These are phyloP conservation scores for Macrophomina pseudophaseolina DNA, from an alignment of 2,329 filamentous ascomycete genomes.

Conservation along the genomic window DNA sequence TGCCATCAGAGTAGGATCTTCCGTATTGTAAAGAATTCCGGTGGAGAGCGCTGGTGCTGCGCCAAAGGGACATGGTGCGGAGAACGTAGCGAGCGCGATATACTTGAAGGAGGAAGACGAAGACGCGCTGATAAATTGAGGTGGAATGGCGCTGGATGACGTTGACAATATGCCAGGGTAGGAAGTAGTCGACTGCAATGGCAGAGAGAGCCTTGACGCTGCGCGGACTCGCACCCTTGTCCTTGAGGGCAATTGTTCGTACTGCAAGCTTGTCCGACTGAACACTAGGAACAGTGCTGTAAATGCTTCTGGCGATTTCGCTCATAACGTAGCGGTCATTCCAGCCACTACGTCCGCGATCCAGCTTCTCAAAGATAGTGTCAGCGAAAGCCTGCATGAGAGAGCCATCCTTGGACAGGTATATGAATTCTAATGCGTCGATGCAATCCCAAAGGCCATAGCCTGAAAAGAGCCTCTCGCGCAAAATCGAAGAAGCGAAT, in stretches of 20 bases:
- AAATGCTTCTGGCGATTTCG: slow-evolving; percentile 75
- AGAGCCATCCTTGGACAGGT: slow-evolving; percentile 76
- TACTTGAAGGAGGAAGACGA: slow-evolving; percentile 78
- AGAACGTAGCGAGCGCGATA: slow-evolving; percentile 73
- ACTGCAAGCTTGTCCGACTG: slow-evolving; percentile 69
- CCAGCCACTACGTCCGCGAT: slow-evolving; percentile 67
- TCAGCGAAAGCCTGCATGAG: slow-evolving; percentile 69
- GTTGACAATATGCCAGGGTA: slow-evolving; percentile 69
- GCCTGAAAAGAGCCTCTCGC: slow-evolving; percentile 68
- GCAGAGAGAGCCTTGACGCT: slow-evolving; percentile 63
- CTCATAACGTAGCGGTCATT: slow-evolving; percentile 82
- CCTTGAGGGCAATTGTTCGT: slow-evolving; percentile 53
- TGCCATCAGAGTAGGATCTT: not conserved
- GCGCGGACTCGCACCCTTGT: slow-evolving; percentile 57
- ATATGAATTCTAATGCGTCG: slow-evolving; percentile 71
- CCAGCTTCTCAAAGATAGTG: slow-evolving; percentile 76
- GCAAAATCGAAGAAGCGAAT: slow-evolving; percentile 69
- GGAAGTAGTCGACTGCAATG: slow-evolving; percentile 68
- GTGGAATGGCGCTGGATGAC: slow-evolving; percentile 72
- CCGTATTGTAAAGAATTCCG: slow-evolving; percentile 36
- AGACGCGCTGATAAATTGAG: slow-evolving; percentile 71
- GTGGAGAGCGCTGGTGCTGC: slow-evolving; percentile 42
- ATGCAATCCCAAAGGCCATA: slow-evolving; percentile 72
- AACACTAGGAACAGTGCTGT: slow-evolving; percentile 57
- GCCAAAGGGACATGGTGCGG: slow-evolving; percentile 45